Base-by-base conservation (phyloP, 192 early-diverging fungal species). In the Linnemannia exigua region DNA sequence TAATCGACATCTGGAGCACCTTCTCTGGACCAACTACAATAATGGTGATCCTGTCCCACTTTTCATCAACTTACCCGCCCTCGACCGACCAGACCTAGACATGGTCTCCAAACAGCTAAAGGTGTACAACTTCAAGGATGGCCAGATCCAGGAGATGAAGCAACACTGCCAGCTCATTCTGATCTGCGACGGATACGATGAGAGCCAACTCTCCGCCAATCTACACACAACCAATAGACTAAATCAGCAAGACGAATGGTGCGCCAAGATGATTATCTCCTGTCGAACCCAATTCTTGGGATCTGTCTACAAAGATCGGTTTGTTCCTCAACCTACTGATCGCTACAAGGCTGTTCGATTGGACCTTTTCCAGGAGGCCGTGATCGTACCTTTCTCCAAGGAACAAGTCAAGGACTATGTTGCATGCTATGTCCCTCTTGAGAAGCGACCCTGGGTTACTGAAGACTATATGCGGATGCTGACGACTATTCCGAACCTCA, bases 311-410 rank as follows among this genome's bases (percentile, higher is more conserved):
- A 1, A 0, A 0, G n/a, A 28, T 17, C 54, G 54, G 0, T 58
- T 58, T 28, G n/a, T 8, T 1, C 54, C 54, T 4, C 5, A 9
- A 25, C 7, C n/a, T 0, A 3, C 8, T 0, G n/a, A 28, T 9
- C 54, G 7, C 7, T 58, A 58, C 54, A 0, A 20, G 0, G 25
- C 4, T 3, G 51, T 17, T 28, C n/a, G 8, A 1, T 8, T 0
- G 5, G n/a, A 28, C n/a, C 22, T 58, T 33, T 75, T 75, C 38
- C 74, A 75, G n/a, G 74, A 75, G n/a, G 51, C 58, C 12, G 37
- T 75, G 3, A 63, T 75, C 5, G 35, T 20, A 0, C 38, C 74
- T 5, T 75, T 75, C 38, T 50, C 48, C 54, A 63, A 14, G 3
- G 22, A 31, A 8, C 74, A 75, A 16, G 31, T 75, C 14, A 17